Evolutionary conservation across 352 stramenopile species (phyloP), one percentile per base, ranked within the genome.

Genomic region (Thraustotheca clavata): DNA sequence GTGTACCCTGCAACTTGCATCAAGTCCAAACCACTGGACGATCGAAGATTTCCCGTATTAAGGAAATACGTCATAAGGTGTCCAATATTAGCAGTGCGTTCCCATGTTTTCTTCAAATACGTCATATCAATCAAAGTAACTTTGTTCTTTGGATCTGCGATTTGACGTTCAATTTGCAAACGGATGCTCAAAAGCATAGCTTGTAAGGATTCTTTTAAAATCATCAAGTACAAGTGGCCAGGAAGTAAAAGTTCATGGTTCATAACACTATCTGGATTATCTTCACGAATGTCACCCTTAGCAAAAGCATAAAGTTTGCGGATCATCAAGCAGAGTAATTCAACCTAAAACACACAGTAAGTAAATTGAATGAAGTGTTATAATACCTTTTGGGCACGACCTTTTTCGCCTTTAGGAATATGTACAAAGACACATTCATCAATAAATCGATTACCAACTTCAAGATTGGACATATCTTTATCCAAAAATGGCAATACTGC

Each of bases 131-230:
- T 75, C 59, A 92, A 60, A 8, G 69, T 70, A 47, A 79, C 79
- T 62, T 87, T 87, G 41, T 69, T 73, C 40, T 67, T 81, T 31
- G 69, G 49, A 11, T 60, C 57, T 22, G 49, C 49, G 39, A 32
- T 34, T 40, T 96, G 70, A 61, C 87, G 92, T 65, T 96, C 52
- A 72, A 98, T 81, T 76, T 93, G 79, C 35, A 41, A 60, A 70
- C 84, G 83, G 59, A 80, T 88, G 3, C 74, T 62, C 27, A 67
- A 72, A 16, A 99, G 73, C 59, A 88, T 91, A 67, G 99, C 95
- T 59, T 98, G 86, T 32, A 99, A 86, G 70, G 99, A 99, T 76
- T 99, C 97, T 75, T 99, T 99, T 18, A 99, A 69, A 67, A 99
- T 98, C 69, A 96, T 95, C 31, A 91, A 62, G 70, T 96, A 95